Percentiles rank a stretch among this genome's conserved stretches.
phyloP scores from a whole-genome alignment of 2,329 filamentous ascomycete genomes.

The Sarocladium oryzae region DNA sequence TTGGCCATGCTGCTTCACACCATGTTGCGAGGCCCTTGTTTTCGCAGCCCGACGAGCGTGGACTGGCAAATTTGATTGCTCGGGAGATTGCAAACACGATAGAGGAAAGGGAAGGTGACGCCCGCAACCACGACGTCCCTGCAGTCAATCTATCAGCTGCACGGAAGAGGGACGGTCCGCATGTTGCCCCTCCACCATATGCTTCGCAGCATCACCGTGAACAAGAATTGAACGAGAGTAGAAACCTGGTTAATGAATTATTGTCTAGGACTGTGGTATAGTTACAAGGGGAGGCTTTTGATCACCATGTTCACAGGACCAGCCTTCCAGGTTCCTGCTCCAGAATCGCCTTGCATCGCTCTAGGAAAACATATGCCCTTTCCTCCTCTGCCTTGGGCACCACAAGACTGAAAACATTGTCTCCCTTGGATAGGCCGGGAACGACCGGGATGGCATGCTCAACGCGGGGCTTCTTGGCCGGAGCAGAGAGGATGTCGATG shows the following conservation, averaged over 20 bases:
- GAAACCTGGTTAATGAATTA: not conserved
- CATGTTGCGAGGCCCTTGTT: not conserved
- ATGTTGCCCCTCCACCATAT: no score
- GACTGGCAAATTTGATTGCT: not conserved
- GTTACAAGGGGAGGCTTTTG: constrained; percentile 21
- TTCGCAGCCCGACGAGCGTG: not conserved
- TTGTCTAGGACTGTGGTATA: constrained; percentile 11
- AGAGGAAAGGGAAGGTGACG: no score
- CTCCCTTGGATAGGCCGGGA: constrained; percentile 45
- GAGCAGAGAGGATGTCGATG: constrained; percentile 67
- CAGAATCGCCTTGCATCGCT: constrained; percentile 77
- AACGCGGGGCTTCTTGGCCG: constrained; percentile 21
- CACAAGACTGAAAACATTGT: constrained; percentile 75
- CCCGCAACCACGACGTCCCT: no score
- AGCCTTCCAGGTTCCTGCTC: constrained; percentile 74
- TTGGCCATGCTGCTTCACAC: not conserved
- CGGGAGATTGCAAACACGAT: not conserved
- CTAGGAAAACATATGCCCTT: constrained; percentile 74
- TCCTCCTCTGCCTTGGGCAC: constrained; percentile 77
- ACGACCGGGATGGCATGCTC: constrained; percentile 29
- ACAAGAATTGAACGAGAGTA: not conserved
- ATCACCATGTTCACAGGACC: constrained; percentile 44
- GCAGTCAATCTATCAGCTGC: no score
- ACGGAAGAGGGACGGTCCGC: not conserved
- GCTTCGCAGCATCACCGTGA: no score